phyloP scores from a whole-genome alignment of 768 basidiomycete species.

The Tricholoma terreum region DNA sequence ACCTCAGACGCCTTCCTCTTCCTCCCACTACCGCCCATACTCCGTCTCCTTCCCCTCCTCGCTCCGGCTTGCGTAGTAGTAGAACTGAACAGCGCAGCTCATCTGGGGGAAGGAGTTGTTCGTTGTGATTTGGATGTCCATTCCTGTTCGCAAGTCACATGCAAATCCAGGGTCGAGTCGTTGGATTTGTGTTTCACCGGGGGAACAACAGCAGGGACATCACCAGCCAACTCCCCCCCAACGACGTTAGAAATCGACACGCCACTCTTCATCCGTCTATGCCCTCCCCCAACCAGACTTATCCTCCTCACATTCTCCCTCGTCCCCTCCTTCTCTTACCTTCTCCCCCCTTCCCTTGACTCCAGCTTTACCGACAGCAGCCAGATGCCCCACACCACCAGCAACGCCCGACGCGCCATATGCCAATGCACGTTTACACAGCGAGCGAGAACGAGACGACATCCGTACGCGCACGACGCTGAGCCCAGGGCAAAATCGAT shows the following conservation, averaged over 20 bases:
- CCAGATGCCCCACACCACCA: too few relatives aligned
- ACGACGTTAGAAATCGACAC: slow-evolving; percentile 25
- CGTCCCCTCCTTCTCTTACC: slow-evolving; percentile 33
- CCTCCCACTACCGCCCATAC: too few relatives aligned
- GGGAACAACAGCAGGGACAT: background rate
- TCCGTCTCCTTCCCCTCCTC: too few relatives aligned
- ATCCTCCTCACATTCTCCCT: slow-evolving; percentile 59
- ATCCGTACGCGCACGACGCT: too few relatives aligned
- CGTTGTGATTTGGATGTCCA: background rate
- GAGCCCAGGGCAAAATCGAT: too few relatives aligned
- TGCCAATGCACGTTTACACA: too few relatives aligned
- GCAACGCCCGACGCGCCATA: too few relatives aligned
- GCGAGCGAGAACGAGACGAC: too few relatives aligned
- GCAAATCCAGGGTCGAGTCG: background rate
- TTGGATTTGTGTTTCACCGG: slow-evolving; percentile 1
- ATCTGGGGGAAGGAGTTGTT: slow-evolving; percentile 44
- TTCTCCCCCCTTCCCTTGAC: slow-evolving; percentile 7
- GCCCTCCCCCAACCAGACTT: slow-evolving; percentile 50
- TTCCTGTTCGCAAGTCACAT: background rate
- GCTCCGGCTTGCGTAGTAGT: too few relatives aligned
- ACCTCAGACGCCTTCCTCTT: slow-evolving; percentile 9
- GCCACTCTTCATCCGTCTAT: slow-evolving; percentile 59
- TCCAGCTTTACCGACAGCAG: too few relatives aligned
- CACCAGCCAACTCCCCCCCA: background rate
- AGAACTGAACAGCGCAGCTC: slow-evolving; percentile 38